Evolutionary conservation across 495 filamentous ascomycete species (phyloP).

Genomic region (Hypoxylon crocopeplum): DNA sequence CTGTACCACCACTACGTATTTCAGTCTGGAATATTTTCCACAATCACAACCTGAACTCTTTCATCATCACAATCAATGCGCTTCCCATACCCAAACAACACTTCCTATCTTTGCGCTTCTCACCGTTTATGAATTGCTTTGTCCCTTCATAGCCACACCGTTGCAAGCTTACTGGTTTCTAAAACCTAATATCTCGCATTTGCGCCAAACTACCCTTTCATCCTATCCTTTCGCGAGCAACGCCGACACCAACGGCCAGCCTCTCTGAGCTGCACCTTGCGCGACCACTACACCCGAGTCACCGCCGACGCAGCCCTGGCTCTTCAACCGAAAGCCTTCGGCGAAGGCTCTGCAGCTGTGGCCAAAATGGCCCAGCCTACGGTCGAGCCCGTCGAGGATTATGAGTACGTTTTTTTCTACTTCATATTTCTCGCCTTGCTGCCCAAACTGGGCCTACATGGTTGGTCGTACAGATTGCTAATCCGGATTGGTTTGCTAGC

Average conservation of each 20-base stretch:
- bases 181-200: slow-evolving; percentile 28
- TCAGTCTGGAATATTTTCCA: slow-evolving; percentile 22
- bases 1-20: slow-evolving; percentile 35
- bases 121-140: slow-evolving; percentile 13
- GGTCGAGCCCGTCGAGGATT: slow-evolving; percentile 61
- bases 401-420: slow-evolving; percentile 56
- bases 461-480: too few relatives aligned
- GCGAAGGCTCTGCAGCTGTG: slow-evolving; percentile 61
- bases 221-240: not conserved
- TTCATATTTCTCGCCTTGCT: not conserved
- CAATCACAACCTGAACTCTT: slow-evolving; percentile 14
- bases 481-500: slow-evolving; percentile 41
- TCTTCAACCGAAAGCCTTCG: slow-evolving; percentile 57
- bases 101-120: not conserved
- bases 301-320: slow-evolving; percentile 57
- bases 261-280: not conserved
- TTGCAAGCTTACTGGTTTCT: slow-evolving; percentile 3
- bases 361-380: slow-evolving; percentile 66
- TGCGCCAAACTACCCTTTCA: not conserved
- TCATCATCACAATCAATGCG: slow-evolving; percentile 5
- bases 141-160: slow-evolving; percentile 4
- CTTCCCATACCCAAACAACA: not conserved
- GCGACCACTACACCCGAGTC: slow-evolving; percentile 11
- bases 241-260: not conserved
- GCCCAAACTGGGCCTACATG: too few relatives aligned